phyloP scores from a whole-genome alignment of 495 filamentous ascomycete genomes.

The Penicillium dipodomyicola region DNA sequence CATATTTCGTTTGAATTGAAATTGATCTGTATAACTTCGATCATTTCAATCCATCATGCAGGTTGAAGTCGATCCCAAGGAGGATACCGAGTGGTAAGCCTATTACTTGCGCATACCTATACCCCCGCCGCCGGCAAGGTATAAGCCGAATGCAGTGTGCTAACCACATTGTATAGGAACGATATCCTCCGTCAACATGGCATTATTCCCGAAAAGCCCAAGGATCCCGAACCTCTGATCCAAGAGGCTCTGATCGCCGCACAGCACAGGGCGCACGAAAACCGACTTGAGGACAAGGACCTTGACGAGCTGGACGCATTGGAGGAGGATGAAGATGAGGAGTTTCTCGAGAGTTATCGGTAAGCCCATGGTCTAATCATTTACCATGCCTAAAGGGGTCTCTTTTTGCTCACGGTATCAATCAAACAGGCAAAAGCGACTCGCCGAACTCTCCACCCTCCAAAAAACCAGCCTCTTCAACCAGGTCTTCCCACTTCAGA shows the following conservation, averaged over 20 bases:
- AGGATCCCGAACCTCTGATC: constrained; percentile 89
- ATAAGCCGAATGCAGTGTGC: constrained; percentile 8
- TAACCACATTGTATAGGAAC: constrained; percentile 62
- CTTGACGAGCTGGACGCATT: constrained; percentile 89
- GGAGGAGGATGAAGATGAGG: constrained; percentile 93
- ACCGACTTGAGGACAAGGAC: constrained; percentile 88
- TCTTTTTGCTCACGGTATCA: constrained; percentile 19
- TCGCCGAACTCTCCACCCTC: constrained; percentile 74
- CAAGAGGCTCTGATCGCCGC: constrained; percentile 91
- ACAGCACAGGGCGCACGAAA: constrained; percentile 76
- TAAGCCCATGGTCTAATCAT: constrained; percentile 14
- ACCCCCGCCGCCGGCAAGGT: constrained; percentile 15
- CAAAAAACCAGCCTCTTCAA: constrained; percentile 75
- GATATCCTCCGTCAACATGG: constrained; percentile 97
- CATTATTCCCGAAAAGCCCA: constrained; percentile 92
- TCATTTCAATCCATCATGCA: constrained; percentile 54
- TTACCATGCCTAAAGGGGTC: not conserved
- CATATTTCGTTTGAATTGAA: constrained; percentile 8
- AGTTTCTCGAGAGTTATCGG: constrained; percentile 83
- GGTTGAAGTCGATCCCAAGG: constrained; percentile 92
- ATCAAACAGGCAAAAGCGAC: constrained; percentile 63
- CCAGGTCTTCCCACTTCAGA: constrained; percentile 88
- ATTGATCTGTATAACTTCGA: constrained; percentile 1
- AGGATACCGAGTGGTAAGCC: constrained; percentile 92
- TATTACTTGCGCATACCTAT: constrained; percentile 10